A percentile compares a stretch with the other conserved stretches of the same genome.
phyloP scores from a whole-genome alignment of 192 early-diverging fungal species.

The Rhizophlyctis rosea region DNA sequence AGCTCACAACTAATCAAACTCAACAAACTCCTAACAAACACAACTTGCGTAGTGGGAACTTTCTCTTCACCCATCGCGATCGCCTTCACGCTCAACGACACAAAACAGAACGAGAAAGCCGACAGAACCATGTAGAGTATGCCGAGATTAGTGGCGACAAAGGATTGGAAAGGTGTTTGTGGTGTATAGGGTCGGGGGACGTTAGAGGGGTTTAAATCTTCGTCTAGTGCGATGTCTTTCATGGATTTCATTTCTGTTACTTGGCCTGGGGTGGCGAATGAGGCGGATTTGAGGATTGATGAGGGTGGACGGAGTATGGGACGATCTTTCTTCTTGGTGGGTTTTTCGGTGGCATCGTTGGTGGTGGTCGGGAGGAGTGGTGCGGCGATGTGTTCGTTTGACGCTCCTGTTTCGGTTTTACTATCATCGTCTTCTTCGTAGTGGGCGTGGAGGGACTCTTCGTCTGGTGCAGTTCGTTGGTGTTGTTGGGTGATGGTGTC shows the following conservation, averaged over 20 bases:
- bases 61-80: constrained; percentile 17
- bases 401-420: not conserved
- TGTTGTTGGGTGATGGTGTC: not conserved
- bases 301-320: not conserved
- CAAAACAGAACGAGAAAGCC: constrained; percentile 17
- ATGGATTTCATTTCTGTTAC: no score
- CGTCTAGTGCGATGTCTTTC: no score
- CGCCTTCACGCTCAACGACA: constrained; percentile 24
- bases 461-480: not conserved
- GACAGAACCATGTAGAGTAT: constrained; percentile 30
- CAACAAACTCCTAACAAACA: constrained; percentile 19
- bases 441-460: not conserved
- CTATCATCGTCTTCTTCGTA: not conserved
- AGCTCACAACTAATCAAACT: constrained; percentile 11
- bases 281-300: not conserved
- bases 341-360: not conserved
- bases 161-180: not conserved
- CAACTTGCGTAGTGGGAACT: constrained; percentile 23
- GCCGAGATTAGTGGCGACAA: constrained; percentile 22
- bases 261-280: not conserved
- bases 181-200: no score
- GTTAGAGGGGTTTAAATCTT: no score
- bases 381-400: constrained; percentile 1
- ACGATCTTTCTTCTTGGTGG: not conserved
- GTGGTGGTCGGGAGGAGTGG: not conserved